A percentile compares a stretch with the other conserved stretches of the same genome.
Evolutionary conservation across 139 green algal species (phyloP).

Genomic region (Nannochloris sp.): DNA sequence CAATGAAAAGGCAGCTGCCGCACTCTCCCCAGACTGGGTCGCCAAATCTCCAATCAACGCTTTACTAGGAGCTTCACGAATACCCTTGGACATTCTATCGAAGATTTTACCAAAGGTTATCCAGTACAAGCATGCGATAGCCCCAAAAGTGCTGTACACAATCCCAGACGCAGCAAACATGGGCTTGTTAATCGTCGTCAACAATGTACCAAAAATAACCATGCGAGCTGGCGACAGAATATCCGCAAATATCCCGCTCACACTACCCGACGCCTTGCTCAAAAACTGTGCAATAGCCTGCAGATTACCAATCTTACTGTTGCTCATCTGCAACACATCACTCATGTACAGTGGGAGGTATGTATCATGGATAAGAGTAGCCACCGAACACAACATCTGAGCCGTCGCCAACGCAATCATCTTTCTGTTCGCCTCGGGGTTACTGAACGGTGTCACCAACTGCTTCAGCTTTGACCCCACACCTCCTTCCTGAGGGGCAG

Average conservation of each 20-base stretch:
- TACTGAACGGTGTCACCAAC: conserved; percentile 24
- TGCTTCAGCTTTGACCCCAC: conserved; percentile 9
- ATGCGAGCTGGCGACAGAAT: conserved; percentile 62
- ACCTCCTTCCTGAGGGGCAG: background rate
- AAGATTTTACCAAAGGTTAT: conserved; percentile 63
- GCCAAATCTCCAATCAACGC: conserved; percentile 73
- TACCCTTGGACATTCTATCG: conserved; percentile 63
- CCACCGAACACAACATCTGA: conserved; percentile 69
- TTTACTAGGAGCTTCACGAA: conserved; percentile 73
- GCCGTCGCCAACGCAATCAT: conserved; percentile 51
- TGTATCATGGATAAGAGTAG: conserved; percentile 81
- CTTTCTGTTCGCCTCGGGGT: conserved; percentile 44
- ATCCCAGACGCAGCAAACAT: conserved; percentile 62
- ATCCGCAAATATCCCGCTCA: conserved; percentile 61
- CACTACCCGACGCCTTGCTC: conserved; percentile 58
- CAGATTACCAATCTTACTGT: conserved; percentile 65
- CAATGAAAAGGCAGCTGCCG: conserved; percentile 65
- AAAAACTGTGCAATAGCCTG: conserved; percentile 71
- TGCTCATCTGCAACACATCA: conserved; percentile 65
- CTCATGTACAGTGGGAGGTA: conserved; percentile 79
- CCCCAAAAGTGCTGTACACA: conserved; percentile 48
- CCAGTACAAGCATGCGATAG: conserved; percentile 56
- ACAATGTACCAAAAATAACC: conserved; percentile 68
- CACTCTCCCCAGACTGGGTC: conserved; percentile 47
- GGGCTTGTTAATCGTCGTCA: conserved; percentile 73